These are phyloP conservation scores for Orbilia oligospora DNA, from an alignment of 2,329 filamentous ascomycete genomes.

Conservation along the genomic window DNA sequence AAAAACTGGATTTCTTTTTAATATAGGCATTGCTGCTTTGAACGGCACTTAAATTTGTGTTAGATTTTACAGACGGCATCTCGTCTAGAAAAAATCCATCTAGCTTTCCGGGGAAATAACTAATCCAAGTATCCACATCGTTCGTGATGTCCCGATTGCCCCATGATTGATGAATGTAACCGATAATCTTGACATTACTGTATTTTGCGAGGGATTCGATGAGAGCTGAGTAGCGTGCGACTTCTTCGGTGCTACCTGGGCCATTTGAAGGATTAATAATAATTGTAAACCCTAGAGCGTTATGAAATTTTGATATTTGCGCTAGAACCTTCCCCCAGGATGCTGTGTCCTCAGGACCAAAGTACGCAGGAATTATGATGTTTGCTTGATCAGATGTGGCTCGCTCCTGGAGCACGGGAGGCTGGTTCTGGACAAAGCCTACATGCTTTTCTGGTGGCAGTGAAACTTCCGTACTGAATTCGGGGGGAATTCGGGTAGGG, in stretches of 20 bases:
- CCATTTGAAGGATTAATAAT: slow-evolving; percentile 44
- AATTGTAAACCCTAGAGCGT: slow-evolving; percentile 30
- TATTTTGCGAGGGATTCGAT: slow-evolving; percentile 26
- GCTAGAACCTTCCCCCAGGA: slow-evolving; percentile 31
- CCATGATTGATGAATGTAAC: slow-evolving; percentile 57
- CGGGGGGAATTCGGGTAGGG: too few relatives aligned
- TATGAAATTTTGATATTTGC: slow-evolving; percentile 28
- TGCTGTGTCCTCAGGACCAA: slow-evolving; percentile 34
- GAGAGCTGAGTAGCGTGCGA: slow-evolving; percentile 32
- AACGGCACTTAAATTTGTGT: slow-evolving; percentile 13
- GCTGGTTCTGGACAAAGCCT: neutral
- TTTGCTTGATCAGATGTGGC: neutral
- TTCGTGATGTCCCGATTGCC: slow-evolving; percentile 35
- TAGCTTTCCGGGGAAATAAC: slow-evolving; percentile 38
- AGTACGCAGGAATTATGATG: slow-evolving; percentile 47
- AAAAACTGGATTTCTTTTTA: slow-evolving; percentile 19
- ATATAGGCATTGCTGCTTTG: slow-evolving; percentile 40
- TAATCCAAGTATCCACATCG: slow-evolving; percentile 44
- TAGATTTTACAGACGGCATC: slow-evolving; percentile 31
- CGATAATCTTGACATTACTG: slow-evolving; percentile 33
- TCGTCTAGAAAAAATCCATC: slow-evolving; percentile 55
- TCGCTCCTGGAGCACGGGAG: neutral
- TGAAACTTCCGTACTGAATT: neutral
- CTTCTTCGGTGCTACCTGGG: slow-evolving; percentile 12
- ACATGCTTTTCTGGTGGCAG: neutral